Evolutionary conservation across 192 early-diverging fungal genomes (phyloP).

Genomic region (Backusella tarrabulga): DNA sequence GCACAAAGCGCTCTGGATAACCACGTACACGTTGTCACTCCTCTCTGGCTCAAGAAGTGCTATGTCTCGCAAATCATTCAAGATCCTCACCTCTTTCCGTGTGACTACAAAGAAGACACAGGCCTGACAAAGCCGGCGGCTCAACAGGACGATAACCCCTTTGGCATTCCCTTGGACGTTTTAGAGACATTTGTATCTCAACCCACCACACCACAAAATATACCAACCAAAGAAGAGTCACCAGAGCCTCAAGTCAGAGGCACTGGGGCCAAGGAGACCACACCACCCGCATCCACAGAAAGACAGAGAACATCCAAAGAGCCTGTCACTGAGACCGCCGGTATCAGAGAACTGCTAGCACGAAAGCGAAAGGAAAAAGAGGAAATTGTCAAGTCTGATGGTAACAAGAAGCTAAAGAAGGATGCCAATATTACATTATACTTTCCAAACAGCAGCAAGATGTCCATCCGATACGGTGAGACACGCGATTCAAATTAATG

Average conservation of each 20-base stretch:
- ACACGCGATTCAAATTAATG: background rate
- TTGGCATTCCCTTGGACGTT: background rate
- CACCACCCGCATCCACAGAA: too few species aligned
- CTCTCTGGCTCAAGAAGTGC: background rate
- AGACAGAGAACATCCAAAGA: background rate
- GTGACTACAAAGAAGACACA: background rate
- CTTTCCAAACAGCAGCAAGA: background rate
- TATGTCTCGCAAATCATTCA: background rate
- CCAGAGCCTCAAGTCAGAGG: background rate
- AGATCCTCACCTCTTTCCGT: background rate
- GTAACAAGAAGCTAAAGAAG: background rate
- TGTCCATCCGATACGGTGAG: background rate
- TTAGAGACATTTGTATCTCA: background rate
- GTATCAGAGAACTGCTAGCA: background rate
- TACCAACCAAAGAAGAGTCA: background rate
- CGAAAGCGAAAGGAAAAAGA: background rate
- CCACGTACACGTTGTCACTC: background rate
- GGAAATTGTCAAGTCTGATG: background rate
- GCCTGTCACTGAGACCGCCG: background rate
- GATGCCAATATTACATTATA: background rate
- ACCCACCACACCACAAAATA: background rate
- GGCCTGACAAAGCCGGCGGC: background rate
- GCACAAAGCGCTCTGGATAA: background rate
- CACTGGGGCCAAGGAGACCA: background rate
- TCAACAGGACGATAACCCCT: background rate